Evolutionary conservation across 768 basidiomycete genomes (phyloP).

Genomic region (Leccinum subgranulosum): DNA sequence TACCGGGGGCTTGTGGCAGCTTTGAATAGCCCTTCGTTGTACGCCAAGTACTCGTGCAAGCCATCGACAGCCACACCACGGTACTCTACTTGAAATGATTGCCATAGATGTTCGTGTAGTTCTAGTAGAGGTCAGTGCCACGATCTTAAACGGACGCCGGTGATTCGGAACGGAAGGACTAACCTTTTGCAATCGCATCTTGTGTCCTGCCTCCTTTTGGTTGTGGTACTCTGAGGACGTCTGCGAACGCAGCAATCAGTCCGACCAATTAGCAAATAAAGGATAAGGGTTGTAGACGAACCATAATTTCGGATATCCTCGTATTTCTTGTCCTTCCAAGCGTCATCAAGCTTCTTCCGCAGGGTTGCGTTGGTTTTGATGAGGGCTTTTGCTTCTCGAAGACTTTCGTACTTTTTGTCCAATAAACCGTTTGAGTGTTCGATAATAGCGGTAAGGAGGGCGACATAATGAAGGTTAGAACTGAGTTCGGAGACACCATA

Average conservation of each 20-base stretch:
- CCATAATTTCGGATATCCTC: background rate
- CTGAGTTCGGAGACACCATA: background rate
- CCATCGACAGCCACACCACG: background rate
- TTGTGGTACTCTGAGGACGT: background rate
- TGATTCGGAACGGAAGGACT: background rate
- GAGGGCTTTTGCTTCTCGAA: background rate
- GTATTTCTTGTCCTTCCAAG: background rate
- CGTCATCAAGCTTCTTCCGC: background rate
- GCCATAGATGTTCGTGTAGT: background rate
- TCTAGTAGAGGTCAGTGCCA: background rate
- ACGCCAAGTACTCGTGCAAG: background rate
- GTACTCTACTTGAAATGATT: background rate
- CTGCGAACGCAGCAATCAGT: background rate
- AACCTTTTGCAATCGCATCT: background rate
- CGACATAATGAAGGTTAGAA: fast-evolving
- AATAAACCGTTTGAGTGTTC: background rate
- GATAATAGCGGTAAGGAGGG: background rate
- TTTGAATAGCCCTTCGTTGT: background rate
- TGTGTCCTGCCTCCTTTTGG: background rate
- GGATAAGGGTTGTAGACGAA: background rate
- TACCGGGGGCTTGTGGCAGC: background rate
- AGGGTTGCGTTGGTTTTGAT: background rate
- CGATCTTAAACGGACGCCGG: background rate
- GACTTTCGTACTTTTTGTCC: background rate
- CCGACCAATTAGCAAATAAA: background rate